Percentiles rank a stretch among this genome's conserved stretches.
Evolutionary conservation across 1,284 basidiomycete genomes (phyloP).

Genomic region (Lentinula novae-zelandiae): DNA sequence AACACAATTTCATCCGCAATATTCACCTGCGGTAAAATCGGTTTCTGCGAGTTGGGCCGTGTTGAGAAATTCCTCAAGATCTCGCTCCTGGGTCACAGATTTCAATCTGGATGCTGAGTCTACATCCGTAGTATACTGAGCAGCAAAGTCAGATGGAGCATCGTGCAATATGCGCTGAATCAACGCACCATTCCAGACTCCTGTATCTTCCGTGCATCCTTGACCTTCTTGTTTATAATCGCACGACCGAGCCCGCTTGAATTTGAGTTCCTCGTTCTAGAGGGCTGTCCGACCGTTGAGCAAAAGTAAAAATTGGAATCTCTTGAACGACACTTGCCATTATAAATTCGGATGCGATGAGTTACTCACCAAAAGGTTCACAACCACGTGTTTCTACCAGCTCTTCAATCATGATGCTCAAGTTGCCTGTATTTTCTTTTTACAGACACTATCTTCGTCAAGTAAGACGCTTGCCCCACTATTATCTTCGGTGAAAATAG

Average conservation of each 20-base stretch:
- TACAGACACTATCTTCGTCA: slow-evolving; percentile 54
- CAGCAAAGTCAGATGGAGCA: slow-evolving; percentile 3
- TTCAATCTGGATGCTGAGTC: slow-evolving; percentile 71
- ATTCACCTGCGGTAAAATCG: slow-evolving; percentile 93
- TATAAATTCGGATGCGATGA: neutral
- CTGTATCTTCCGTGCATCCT: slow-evolving; percentile 71
- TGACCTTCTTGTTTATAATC: slow-evolving; percentile 84
- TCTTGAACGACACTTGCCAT: slow-evolving; percentile 15
- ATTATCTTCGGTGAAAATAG: slow-evolving; percentile 51
- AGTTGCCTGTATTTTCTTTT: slow-evolving; percentile 26
- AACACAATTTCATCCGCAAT: slow-evolving; percentile 1
- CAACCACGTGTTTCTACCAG: neutral
- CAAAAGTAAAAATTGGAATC: neutral
- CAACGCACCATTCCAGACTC: slow-evolving; percentile 74
- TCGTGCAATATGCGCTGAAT: neutral
- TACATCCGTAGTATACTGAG: slow-evolving; percentile 77
- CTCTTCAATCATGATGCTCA: neutral
- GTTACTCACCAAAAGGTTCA: neutral
- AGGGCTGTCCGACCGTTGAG: slow-evolving; percentile 29
- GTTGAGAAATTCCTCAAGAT: slow-evolving; percentile 94
- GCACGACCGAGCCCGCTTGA: slow-evolving; percentile 84
- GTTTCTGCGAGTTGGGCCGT: slow-evolving; percentile 93
- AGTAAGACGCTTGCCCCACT: slow-evolving; percentile 48
- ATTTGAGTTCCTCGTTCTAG: slow-evolving; percentile 54
- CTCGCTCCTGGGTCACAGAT: slow-evolving; percentile 94